These are phyloP conservation scores for Bisporella sp. DNA, from an alignment of 2,329 filamentous ascomycete species.

Conservation along the genomic window DNA sequence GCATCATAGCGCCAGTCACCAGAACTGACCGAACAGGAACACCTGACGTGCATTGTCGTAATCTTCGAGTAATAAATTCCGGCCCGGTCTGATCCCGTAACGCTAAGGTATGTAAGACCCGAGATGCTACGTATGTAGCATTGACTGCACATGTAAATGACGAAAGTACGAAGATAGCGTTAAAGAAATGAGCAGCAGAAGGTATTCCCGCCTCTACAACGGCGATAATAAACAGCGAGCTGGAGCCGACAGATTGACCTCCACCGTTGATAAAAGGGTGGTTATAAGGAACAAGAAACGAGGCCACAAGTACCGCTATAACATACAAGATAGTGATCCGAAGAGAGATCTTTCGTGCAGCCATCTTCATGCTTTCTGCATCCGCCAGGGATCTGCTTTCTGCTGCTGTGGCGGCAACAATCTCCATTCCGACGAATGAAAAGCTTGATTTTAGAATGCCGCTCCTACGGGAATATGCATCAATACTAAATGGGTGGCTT, in stretches of 20 bases:
- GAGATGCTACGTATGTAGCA: constrained; percentile 31
- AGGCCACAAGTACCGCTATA: constrained; percentile 20
- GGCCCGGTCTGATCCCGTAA: constrained; percentile 32
- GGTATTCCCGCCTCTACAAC: constrained; percentile 32
- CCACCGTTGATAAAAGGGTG: constrained; percentile 35
- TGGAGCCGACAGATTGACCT: constrained; percentile 28
- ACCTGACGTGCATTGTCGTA: constrained; percentile 30
- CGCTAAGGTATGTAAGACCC: constrained; percentile 32
- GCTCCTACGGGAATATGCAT: constrained; percentile 21
- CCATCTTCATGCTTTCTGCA: constrained; percentile 35
- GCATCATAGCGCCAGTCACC: constrained; percentile 32
- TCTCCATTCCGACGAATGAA: constrained; percentile 27
- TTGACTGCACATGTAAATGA: constrained; percentile 32
- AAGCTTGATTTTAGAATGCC: constrained; percentile 30
- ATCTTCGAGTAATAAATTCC: constrained; percentile 33
- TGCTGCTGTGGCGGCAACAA: constrained; percentile 32
- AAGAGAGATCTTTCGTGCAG: constrained; percentile 32
- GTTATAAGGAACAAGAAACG: constrained; percentile 31
- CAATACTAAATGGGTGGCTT: not conserved
- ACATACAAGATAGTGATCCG: constrained; percentile 28
- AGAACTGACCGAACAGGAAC: constrained; percentile 33
- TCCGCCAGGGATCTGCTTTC: constrained; percentile 29
- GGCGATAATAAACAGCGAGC: constrained; percentile 33
- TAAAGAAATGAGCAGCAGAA: constrained; percentile 22
- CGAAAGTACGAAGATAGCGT: constrained; percentile 32